Evolutionary conservation across 345 rosid genomes (phyloP).

Genomic region (Barbarea vulgaris): DNA sequence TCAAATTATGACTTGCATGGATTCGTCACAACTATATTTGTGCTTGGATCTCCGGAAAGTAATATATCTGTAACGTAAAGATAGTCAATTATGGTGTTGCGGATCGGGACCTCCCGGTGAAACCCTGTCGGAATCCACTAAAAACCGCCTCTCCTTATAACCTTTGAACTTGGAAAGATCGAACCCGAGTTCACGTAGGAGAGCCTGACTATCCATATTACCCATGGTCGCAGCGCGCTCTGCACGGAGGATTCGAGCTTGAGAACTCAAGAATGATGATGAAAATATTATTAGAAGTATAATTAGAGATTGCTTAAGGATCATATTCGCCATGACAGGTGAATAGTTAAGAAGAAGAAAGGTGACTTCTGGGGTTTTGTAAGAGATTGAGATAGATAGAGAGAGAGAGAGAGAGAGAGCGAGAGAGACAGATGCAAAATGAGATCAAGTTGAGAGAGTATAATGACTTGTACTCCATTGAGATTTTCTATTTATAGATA

Average conservation of each 20-base stretch:
- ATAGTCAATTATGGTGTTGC: constrained; percentile 37
- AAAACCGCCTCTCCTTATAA: constrained; percentile 15
- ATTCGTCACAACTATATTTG: constrained; percentile 27
- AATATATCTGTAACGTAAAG: not conserved
- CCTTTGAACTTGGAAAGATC: constrained; percentile 42
- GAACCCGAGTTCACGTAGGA: constrained; percentile 39
- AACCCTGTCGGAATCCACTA: constrained; percentile 41
- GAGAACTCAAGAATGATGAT: constrained; percentile 8
- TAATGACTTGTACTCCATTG: constrained; percentile 25
- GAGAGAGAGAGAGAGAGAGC: not conserved
- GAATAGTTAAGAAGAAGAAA: not conserved
- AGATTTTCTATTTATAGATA: constrained; percentile 36
- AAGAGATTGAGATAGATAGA: not conserved
- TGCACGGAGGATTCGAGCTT: constrained; percentile 39
- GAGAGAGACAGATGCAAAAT: not conserved
- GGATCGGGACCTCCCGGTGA: constrained; percentile 45
- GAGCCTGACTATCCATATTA: constrained; percentile 24
- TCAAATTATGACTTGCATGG: constrained; percentile 19
- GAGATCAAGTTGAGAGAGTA: constrained; percentile 24
- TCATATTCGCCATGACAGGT: constrained; percentile 30
- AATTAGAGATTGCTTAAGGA: constrained; percentile 31
- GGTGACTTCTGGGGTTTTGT: not conserved
- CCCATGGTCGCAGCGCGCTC: not conserved
- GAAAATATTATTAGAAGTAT: constrained; percentile 38
- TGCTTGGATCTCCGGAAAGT: constrained; percentile 18